phyloP scores from a whole-genome alignment of 2,329 filamentous ascomycete species.

The Alternaria sp. region DNA sequence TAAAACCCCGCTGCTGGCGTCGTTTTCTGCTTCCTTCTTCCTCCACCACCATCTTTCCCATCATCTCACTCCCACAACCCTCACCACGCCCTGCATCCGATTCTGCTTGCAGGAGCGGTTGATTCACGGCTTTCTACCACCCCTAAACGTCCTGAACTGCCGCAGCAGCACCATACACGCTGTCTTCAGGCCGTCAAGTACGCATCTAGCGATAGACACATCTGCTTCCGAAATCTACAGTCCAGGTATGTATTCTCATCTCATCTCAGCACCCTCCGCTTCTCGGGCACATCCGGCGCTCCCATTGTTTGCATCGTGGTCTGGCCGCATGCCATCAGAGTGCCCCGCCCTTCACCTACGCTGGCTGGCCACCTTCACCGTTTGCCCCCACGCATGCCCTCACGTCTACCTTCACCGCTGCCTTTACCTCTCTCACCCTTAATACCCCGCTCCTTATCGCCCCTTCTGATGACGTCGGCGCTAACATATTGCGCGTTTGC shows the following conservation, averaged over 20 bases:
- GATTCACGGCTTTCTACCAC: neutral
- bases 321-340: neutral
- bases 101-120: slow-evolving; percentile 2
- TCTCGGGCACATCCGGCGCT: neutral
- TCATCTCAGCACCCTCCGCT: neutral
- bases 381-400: neutral
- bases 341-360: neutral
- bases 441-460: slow-evolving; percentile 1
- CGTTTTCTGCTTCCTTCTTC: slow-evolving; percentile 16
- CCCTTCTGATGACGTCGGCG: slow-evolving; percentile 1
- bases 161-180: neutral
- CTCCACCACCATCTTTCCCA: slow-evolving; percentile 3
- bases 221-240: neutral
- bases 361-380: neutral
- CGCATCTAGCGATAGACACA: neutral
- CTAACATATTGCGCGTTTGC: slow-evolving; percentile 18
- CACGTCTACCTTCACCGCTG: neutral
- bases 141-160: neutral
- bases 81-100: slow-evolving; percentile 2
- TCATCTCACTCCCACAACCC: slow-evolving; percentile 11
- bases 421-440: slow-evolving; percentile 11
- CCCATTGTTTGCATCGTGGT: neutral
- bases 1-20: slow-evolving; percentile 14
- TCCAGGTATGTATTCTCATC: slow-evolving; percentile 7
- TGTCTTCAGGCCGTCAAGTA: neutral